Conservation (phyloP, 495 filamentous ascomycete species). For the Diplogelasinospora grovesii region DNA sequence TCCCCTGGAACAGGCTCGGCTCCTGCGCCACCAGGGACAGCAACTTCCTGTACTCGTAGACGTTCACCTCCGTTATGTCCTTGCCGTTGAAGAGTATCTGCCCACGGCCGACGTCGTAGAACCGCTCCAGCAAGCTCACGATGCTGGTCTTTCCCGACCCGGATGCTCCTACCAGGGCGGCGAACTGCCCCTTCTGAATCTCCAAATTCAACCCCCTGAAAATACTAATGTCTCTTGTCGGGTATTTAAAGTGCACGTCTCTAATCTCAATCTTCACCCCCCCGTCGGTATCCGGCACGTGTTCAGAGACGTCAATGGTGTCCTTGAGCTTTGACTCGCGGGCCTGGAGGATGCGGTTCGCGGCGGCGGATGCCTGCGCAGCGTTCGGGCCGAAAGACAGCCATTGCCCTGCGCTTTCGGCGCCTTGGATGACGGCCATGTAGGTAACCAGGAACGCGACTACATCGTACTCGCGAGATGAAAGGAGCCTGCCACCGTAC, state of each 20-base stretch:
- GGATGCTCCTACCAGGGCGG: conserved; percentile 62
- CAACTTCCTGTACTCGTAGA: conserved; percentile 44
- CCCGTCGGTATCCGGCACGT: conserved; percentile 33
- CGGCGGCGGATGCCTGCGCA: conserved; percentile 39
- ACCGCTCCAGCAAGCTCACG: conserved; percentile 56
- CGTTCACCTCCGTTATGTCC: conserved; percentile 38
- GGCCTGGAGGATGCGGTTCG: conserved; percentile 39
- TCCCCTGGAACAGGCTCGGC: conserved; percentile 49
- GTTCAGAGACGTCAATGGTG: conserved; percentile 10
- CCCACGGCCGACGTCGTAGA: conserved; percentile 53
- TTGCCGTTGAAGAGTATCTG: conserved; percentile 46
- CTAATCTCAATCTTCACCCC: conserved; percentile 50
- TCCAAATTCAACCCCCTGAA: conserved; percentile 47
- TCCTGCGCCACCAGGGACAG: conserved; percentile 60
- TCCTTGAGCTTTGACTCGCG: conserved; percentile 26
- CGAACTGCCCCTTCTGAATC: conserved; percentile 59
- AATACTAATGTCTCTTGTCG: conserved; percentile 44
- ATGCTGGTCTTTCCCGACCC: conserved; percentile 71
- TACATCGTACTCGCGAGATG: conserved; percentile 29
- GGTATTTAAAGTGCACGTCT: conserved; percentile 54
- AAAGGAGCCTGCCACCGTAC: conserved; percentile 40
- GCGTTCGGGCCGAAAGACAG: conserved; percentile 45
- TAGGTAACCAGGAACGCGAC: conserved; percentile 39
- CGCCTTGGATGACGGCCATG: conserved; percentile 44
- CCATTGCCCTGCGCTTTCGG: conserved; percentile 38